Evolutionary conservation across 495 filamentous ascomycete genomes (phyloP), one percentile per base, ranked within the genome.

Genomic region (Aspergillus asperescens): DNA sequence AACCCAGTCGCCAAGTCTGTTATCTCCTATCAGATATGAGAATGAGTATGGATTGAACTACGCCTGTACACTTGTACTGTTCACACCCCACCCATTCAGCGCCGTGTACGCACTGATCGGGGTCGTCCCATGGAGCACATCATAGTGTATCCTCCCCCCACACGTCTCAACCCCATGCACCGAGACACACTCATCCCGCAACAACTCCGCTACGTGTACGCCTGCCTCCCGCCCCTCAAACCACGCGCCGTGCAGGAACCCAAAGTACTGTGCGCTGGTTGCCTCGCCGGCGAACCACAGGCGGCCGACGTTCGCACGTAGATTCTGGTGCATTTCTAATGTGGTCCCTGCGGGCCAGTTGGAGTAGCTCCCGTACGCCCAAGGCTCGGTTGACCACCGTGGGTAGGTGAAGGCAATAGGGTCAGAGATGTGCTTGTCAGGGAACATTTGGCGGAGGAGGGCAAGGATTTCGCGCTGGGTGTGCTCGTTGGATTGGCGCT

Each of bases 221-320:
- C 77, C 83, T 0, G 71, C 81, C 40, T 77, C 70, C 18, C 72
- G 68, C 0, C 84, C 84, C 64, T 86, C 82, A 34, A 77, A 82
- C 68, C 73, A 88, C 4, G 80, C 79, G 1, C 82, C 84, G 16
- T 89, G 86, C 66, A 90, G 62, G 63, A 86, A 89, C 0, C 86
- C 86, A 67, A 79, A 90, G 57, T 84, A 87, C 64, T 82, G 72
- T 10, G 80, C 68, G 53, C 81, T 86, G 0, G 84, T 87, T 22
- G 82, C 81, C 59, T 89, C 86, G 1, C 86, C 86, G 1, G 86
- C 85, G 62, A 88, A 90, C 68, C 76, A 88, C 16, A 90, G 61
- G 3, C 80, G 64, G 45, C 76, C 78, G 0, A 83, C 67, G 57
- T 86, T 86, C n/a, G 85, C 83, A 1, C 85, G 75, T 40, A 89